phyloP scores from a whole-genome alignment of 2,329 filamentous ascomycete species.

The Ceratocystis albifundus region DNA sequence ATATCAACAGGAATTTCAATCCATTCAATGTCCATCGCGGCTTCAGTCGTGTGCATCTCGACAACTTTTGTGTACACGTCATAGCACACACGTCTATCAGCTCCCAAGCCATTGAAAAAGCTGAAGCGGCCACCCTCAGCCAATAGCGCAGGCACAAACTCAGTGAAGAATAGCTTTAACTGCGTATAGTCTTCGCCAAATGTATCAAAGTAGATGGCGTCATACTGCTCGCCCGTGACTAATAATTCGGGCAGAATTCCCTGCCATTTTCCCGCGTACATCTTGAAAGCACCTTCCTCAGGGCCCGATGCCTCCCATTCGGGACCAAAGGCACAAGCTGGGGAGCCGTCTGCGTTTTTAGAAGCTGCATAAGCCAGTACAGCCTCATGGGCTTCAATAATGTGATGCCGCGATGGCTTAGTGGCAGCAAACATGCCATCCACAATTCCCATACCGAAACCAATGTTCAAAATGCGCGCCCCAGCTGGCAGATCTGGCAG shows the following conservation, averaged over 20 bases:
- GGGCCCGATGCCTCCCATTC: slow-evolving; percentile 45
- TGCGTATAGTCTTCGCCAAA: slow-evolving; percentile 90
- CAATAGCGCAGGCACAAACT: slow-evolving; percentile 70
- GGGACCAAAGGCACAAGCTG: slow-evolving; percentile 42
- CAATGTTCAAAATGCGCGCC: slow-evolving; percentile 68
- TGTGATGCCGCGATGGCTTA: slow-evolving; percentile 60
- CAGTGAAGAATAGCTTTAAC: slow-evolving; percentile 75
- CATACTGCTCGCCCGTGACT: slow-evolving; percentile 57
- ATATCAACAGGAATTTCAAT: slow-evolving; percentile 62
- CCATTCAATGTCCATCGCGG: slow-evolving; percentile 84
- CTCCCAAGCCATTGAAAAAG: slow-evolving; percentile 84
- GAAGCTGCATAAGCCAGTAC: slow-evolving; percentile 54
- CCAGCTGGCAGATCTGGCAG: slow-evolving; percentile 39
- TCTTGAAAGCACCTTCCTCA: slow-evolving; percentile 55
- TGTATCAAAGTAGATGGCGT: slow-evolving; percentile 94
- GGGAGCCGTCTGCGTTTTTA: slow-evolving; percentile 24
- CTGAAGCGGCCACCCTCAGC: slow-evolving; percentile 64
- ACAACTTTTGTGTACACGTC: slow-evolving; percentile 90
- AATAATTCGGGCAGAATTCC: slow-evolving; percentile 61
- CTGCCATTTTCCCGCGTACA: slow-evolving; percentile 68
- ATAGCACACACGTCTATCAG: slow-evolving; percentile 84
- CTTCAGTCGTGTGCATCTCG: slow-evolving; percentile 81
- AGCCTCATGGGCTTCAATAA: slow-evolving; percentile 72
- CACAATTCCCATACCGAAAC: slow-evolving; percentile 84
- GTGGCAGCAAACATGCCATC: slow-evolving; percentile 63